Evolutionary conservation across 176 grass and related monocot genomes (phyloP).

Genomic region (Oryza rufipogon): DNA sequence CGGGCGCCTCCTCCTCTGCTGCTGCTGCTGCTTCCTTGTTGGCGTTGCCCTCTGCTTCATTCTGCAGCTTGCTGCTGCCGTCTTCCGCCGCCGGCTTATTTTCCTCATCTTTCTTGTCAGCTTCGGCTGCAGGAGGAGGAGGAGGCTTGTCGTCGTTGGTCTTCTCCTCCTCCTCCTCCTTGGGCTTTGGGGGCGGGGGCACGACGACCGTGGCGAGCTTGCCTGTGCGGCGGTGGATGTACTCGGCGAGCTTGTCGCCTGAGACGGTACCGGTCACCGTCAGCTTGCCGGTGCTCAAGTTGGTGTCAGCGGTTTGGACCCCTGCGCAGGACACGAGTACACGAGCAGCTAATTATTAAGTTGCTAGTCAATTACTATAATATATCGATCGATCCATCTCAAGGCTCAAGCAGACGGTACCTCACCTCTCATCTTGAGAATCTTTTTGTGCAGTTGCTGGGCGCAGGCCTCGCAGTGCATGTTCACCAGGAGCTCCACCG

Average conservation of each 20-base stretch:
- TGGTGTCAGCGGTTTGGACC: constrained; percentile 57
- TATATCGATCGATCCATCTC: too few relatives aligned
- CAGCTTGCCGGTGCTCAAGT: constrained; percentile 55
- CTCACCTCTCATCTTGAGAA: constrained; percentile 76
- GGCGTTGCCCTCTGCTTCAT: constrained; percentile 15
- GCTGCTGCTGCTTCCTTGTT: background rate
- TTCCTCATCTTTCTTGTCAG: constrained; percentile 39
- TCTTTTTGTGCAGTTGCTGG: constrained; percentile 65
- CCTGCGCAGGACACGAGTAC: constrained; percentile 29
- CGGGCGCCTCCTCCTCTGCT: background rate
- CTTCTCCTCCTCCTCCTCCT: constrained; percentile 11
- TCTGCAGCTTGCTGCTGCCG: constrained; percentile 28
- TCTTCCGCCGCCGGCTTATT: constrained; percentile 35
- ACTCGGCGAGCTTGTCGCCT: constrained; percentile 55
- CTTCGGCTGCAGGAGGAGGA: constrained; percentile 6
- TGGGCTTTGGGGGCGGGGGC: constrained; percentile 45
- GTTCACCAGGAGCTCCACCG: constrained; percentile 71
- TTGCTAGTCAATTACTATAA: too few relatives aligned
- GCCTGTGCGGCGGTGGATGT: constrained; percentile 65
- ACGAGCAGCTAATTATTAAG: too few relatives aligned
- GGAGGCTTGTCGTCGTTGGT: constrained; percentile 32
- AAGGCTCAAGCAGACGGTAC: constrained; percentile 13
- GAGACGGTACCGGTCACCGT: constrained; percentile 60
- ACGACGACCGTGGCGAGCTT: constrained; percentile 63
- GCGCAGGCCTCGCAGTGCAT: constrained; percentile 97